Evolutionary conservation across 345 rosid genomes (phyloP), one percentile per base, ranked within the genome.

Genomic region (Kernera saxatilis): DNA sequence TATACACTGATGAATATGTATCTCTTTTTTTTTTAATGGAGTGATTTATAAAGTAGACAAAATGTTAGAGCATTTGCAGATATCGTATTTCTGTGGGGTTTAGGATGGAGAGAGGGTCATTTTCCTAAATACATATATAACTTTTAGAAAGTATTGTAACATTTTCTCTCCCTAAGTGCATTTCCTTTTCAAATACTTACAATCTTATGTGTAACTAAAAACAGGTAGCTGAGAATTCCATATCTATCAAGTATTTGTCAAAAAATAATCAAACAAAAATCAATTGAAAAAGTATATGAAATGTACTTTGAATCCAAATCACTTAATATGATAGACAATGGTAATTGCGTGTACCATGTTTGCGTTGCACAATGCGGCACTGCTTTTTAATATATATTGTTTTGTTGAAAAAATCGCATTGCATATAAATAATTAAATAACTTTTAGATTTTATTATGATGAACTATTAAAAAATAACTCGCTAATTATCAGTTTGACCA

Each of bases 51-150:
- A 54, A 67, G 50, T 37, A 67, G 26, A 53, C 15, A 30, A 37
- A 14, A 29, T 46, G 15, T 6, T 37, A 45, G 27, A 66, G 39
- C 73, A 67, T 39, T 50, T 74, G 39, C 73, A 58, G 45, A 74
- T 66, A 57, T 49, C 54, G 52, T 67, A 44, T 50, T 58, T 49
- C 2, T 67, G 73, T 74, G 54, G 78, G 73, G 78, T 41, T 67
- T 59, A 30, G 9, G 68, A 74, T 51, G 68, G 44, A 59, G 44
- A 51, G 18, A 66, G 1, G 4, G 61, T 74, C 73, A 33, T 58
- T 67, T 67, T 74, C 61, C 58, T 30, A 49, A n/a, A 56, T 48
- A 44, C 30, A 49, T 3, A 29, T 30, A 23, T 50, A 9, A 32
- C 55, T 67, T 67, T 73, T 45, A 44, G 41, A 64, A 64, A 64